Percentiles rank a stretch among this genome's conserved stretches.
Evolutionary conservation across 306 rosid genomes (phyloP).

Genomic region (Quercus parvula): DNA sequence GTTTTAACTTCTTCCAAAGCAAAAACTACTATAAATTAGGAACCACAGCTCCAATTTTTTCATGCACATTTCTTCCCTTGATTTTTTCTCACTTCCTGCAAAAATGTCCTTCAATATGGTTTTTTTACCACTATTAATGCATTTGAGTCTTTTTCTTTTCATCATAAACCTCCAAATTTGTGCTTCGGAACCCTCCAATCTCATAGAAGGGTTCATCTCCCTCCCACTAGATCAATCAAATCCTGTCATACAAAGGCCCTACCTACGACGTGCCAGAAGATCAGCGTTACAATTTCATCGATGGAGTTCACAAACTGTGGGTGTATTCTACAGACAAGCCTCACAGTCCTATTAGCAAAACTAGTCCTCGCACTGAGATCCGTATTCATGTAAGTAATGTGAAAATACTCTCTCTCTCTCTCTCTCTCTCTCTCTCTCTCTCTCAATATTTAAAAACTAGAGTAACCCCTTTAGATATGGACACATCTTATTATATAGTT

Average conservation of each 20-base stretch:
- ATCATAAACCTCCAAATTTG: not conserved
- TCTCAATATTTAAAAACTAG: not conserved
- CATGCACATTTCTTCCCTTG: not conserved
- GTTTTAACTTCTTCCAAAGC: no score
- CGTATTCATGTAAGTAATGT: slow-evolving; percentile 13
- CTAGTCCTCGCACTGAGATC: slow-evolving; percentile 38
- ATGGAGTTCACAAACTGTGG: slow-evolving; percentile 35
- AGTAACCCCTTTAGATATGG: no score
- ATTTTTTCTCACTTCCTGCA: not conserved
- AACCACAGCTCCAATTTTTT: not conserved
- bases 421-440: no score
- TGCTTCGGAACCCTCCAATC: slow-evolving; percentile 5
- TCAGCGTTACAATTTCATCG: slow-evolving; percentile 22
- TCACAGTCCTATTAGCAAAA: not conserved
- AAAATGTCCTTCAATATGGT: not conserved
- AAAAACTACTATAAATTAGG: no score
- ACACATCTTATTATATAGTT: no score
- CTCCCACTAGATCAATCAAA: slow-evolving; percentile 20
- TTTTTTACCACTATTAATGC: not conserved
- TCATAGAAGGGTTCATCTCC: slow-evolving; percentile 28
- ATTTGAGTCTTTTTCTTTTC: not conserved
- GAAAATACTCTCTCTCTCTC: not conserved
- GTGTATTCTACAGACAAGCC: slow-evolving; percentile 36
- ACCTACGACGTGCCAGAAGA: slow-evolving; percentile 16
- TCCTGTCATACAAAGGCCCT: slow-evolving; percentile 30